Conservation (phyloP, 371 early-diverging fungal genomes). For the Syncephalis plumigaleata region DNA sequence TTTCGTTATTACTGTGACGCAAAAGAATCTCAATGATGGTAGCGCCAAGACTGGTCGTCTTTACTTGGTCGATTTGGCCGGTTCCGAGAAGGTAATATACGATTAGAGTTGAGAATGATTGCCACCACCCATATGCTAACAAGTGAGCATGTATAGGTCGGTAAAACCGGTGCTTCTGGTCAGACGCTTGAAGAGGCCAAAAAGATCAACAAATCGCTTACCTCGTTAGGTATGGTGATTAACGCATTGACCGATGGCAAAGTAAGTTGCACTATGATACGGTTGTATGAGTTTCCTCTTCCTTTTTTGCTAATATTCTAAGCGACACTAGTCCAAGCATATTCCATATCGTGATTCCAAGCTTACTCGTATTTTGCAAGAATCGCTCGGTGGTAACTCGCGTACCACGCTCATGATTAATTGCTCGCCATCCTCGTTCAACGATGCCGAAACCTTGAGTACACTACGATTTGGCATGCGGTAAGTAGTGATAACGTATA, state of each 20-base stretch:
- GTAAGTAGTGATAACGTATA: no score
- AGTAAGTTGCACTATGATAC: conserved; percentile 17
- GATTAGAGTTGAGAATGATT: conserved; percentile 1
- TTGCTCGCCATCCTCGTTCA: conserved; percentile 89
- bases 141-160: no score
- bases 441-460: conserved; percentile 87
- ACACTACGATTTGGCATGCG: conserved; percentile 94
- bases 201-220: conserved; percentile 97
- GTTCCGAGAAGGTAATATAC: conserved; percentile 96
- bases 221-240: conserved; percentile 97
- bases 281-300: conserved; percentile 1
- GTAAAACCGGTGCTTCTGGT: conserved; percentile 96
- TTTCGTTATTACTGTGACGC: conserved; percentile 85
- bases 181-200: conserved; percentile 98
- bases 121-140: no score
- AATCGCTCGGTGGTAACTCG: conserved; percentile 95
- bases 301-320: no score
- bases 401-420: conserved; percentile 94
- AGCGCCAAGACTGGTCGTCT: conserved; percentile 79
- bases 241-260: conserved; percentile 87
- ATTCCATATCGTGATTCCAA: conserved; percentile 98
- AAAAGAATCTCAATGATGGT: conserved; percentile 83
- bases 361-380: conserved; percentile 95
- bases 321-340: conserved; percentile 60
- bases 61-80: conserved; percentile 97